Conservation (phyloP, 164 flowering plant genomes). For the Warburgia ugandensis region DNA sequence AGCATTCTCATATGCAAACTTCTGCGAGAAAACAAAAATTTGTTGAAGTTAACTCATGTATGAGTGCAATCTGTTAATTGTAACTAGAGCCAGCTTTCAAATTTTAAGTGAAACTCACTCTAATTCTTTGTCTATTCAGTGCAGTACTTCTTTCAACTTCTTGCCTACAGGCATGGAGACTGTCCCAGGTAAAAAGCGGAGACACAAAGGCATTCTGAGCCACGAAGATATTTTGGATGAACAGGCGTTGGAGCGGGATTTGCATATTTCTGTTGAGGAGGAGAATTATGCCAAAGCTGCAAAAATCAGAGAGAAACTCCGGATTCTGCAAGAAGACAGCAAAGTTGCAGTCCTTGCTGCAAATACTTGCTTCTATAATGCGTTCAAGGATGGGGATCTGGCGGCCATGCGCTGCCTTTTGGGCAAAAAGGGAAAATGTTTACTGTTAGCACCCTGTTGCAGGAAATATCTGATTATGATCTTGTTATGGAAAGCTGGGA, state of each 20-base stretch:
- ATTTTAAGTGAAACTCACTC: background rate
- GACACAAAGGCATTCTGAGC: conserved; percentile 37
- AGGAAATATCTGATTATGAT: conserved; percentile 52
- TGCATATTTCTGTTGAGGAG: conserved; percentile 60
- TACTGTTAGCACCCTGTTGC: conserved; percentile 44
- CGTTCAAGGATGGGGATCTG: conserved; percentile 60
- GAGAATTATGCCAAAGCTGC: conserved; percentile 86
- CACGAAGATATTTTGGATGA: conserved; percentile 55
- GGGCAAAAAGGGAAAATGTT: conserved; percentile 60
- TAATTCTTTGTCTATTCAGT: conserved; percentile 21
- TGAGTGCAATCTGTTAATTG: too few species aligned
- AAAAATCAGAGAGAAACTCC: conserved; percentile 70
- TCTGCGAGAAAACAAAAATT: too few species aligned
- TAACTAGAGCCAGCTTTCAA: too few species aligned
- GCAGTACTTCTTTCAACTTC: conserved; percentile 29
- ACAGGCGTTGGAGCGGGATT: conserved; percentile 54
- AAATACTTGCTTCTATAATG: conserved; percentile 68
- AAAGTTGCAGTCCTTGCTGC: conserved; percentile 65
- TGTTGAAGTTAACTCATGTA: too few species aligned
- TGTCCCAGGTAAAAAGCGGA: conserved; percentile 42
- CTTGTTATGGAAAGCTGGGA: conserved; percentile 69
- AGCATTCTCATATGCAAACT: too few species aligned
- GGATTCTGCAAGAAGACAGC: conserved; percentile 60
- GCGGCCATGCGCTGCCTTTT: conserved; percentile 40
- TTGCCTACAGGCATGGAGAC: conserved; percentile 12